Percentiles rank a stretch among this genome's conserved stretches.
phyloP scores from a whole-genome alignment of 73 alveolate genomes.

The Paramecium sexaurelia region DNA sequence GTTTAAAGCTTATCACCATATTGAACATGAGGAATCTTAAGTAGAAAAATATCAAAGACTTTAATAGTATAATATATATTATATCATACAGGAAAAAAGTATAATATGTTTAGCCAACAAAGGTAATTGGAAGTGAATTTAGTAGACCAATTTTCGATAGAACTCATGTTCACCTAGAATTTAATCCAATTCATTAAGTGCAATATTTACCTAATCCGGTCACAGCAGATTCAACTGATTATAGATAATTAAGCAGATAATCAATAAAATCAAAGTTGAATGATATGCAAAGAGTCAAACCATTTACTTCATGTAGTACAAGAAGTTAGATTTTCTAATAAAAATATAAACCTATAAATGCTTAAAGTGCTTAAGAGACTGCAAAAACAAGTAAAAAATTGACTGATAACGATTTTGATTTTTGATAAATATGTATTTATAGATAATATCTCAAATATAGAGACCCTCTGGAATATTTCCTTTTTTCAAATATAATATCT shows the following conservation, averaged over 20 bases:
- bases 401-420: slow-evolving; percentile 24
- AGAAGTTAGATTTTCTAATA: background rate
- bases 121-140: background rate
- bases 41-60: slow-evolving; percentile 26
- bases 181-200: slow-evolving; percentile 55
- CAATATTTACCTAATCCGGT: background rate
- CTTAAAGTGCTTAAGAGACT: background rate
- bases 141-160: slow-evolving; percentile 37
- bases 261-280: background rate
- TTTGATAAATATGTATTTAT: slow-evolving; percentile 14
- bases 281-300: slow-evolving; percentile 38
- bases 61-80: background rate
- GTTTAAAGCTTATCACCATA: slow-evolving; percentile 38
- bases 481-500: slow-evolving; percentile 98
- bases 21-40: slow-evolving; percentile 29
- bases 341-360: slow-evolving; percentile 36
- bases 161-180: background rate
- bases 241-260: background rate
- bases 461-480: slow-evolving; percentile 99
- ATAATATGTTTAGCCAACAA: slow-evolving; percentile 11
- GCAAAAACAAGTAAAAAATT: background rate
- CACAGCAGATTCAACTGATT: background rate
- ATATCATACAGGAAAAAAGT: background rate
- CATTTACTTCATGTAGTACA: slow-evolving; percentile 13
- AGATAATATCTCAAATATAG: slow-evolving; percentile 84